Evolutionary conservation across 2,329 filamentous ascomycete species (phyloP), one percentile per base, ranked within the genome.

Genomic region (Cladosporium sp.): DNA sequence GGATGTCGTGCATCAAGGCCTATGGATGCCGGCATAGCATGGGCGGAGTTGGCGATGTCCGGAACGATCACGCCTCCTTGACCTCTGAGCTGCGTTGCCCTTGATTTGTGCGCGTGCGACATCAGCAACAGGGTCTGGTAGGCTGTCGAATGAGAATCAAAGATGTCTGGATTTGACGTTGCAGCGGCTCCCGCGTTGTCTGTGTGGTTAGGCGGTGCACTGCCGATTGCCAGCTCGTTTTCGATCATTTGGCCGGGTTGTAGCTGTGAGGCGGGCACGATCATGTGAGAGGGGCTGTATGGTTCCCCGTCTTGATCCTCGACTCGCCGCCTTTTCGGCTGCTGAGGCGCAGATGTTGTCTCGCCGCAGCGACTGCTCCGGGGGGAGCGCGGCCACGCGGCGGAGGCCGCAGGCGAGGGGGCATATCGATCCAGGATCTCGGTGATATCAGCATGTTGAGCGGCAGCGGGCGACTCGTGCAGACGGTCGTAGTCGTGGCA

Each of bases 41-140:
- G 42, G 42, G 42, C 42, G 42, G 42, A 25, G 25, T 47, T 47
- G 42, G 20, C 42, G 20, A 47, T 47, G 42, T 22, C 42, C 20
- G 42, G 42, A 47, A 28, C 42, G 42, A 47, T 47, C 42, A 47
- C 42, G 42, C 42, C 42, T 25, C 25, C 42, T 47, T 47, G 42
- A 47, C 42, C 42, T 47, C 42, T 47, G 42, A 47, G 42, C 20
- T 47, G 42, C 42, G 20, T 47, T 47, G 42, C 42, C 42, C 42
- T 22, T 47, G 42, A 20, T 47, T 47, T 28, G 42, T 47, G 42
- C 20, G 42, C 42, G n/a, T 47, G 42, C 42, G 42, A 47, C 7
- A 47, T 47, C 42, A 20, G 42, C 42, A 47, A 47, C 42, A 47
- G 42, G 42, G 42, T 47, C 42, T 47, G 42, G 42, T 47, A 47